Evolutionary conservation across 2,329 filamentous ascomycete genomes (phyloP).

Genomic region (Xylariales sp.): DNA sequence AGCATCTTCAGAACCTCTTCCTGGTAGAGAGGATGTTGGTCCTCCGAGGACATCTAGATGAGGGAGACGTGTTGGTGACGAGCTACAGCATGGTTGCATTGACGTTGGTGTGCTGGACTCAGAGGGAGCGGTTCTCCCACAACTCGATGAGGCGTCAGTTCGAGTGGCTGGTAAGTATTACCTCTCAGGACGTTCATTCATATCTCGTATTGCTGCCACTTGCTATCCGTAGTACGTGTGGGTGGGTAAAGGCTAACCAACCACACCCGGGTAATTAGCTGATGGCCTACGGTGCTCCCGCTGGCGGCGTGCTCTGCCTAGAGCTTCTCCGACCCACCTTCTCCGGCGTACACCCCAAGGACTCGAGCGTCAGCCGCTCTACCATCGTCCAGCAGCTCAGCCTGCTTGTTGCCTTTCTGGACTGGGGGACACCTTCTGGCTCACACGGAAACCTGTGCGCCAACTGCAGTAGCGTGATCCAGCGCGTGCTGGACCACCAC

Average conservation of each 20-base stretch:
- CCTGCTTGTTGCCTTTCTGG: slow-evolving; percentile 39
- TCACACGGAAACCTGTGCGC: slow-evolving; percentile 39
- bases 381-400: slow-evolving; percentile 42
- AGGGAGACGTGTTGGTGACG: slow-evolving; percentile 30
- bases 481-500: slow-evolving; percentile 39
- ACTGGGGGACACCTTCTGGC: slow-evolving; percentile 38
- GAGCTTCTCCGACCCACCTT: slow-evolving; percentile 36
- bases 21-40: slow-evolving; percentile 49
- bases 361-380: slow-evolving; percentile 30
- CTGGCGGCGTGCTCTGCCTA: slow-evolving; percentile 39
- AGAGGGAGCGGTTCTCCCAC: slow-evolving; percentile 34
- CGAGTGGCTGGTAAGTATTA: slow-evolving; percentile 35
- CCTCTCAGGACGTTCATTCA: not conserved
- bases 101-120: slow-evolving; percentile 40
- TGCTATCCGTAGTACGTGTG: too few species aligned
- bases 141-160: slow-evolving; percentile 31
- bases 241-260: too few species aligned
- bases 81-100: slow-evolving; percentile 39
- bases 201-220: not conserved
- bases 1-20: slow-evolving; percentile 50
- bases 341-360: slow-evolving; percentile 22
- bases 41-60: slow-evolving; percentile 29
- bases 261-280: slow-evolving; percentile 18
- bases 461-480: slow-evolving; percentile 36
- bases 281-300: slow-evolving; percentile 40